phyloP scores from a whole-genome alignment of 2,329 filamentous ascomycete genomes.

The Colletotrichum spaethianum region DNA sequence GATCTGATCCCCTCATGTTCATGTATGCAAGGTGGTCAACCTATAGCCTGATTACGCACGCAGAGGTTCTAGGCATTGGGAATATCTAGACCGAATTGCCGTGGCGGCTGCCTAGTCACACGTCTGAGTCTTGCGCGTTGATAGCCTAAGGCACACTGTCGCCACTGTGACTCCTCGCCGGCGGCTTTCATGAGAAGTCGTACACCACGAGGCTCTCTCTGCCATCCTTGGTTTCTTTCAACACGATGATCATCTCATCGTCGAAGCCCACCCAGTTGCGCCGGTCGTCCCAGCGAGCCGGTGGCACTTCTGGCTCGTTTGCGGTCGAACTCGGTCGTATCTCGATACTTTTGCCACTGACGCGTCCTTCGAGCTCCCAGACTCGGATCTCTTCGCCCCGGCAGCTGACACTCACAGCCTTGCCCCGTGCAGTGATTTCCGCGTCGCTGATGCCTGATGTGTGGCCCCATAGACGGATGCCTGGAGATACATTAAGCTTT shows the following conservation, averaged over 20 bases:
- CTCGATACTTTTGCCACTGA: slow-evolving; percentile 64
- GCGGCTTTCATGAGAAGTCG: slow-evolving; percentile 78
- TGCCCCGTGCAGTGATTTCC: slow-evolving; percentile 86
- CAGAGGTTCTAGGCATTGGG: not conserved
- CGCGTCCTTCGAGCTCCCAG: slow-evolving; percentile 88
- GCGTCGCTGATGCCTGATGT: slow-evolving; percentile 91
- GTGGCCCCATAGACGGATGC: slow-evolving; percentile 88
- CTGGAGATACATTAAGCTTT: slow-evolving; percentile 77
- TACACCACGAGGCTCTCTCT: slow-evolving; percentile 85
- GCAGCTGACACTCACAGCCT: slow-evolving; percentile 89
- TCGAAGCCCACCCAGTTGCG: slow-evolving; percentile 87
- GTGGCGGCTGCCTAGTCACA: not conserved
- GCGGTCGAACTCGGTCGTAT: slow-evolving; percentile 57
- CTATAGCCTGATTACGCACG: not conserved
- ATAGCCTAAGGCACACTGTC: not conserved
- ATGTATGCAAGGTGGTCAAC: not conserved
- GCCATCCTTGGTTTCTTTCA: slow-evolving; percentile 79
- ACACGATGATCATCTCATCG: slow-evolving; percentile 90
- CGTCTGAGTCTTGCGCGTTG: not conserved
- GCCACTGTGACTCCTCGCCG: not conserved
- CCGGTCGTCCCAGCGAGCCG: slow-evolving; percentile 59
- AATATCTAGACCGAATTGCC: not conserved
- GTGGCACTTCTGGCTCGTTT: not conserved
- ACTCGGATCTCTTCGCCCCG: slow-evolving; percentile 85
- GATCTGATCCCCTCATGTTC: not conserved